Base-by-base conservation (phyloP, 768 basidiomycete species). In the Pleurotus citrinopileatus region DNA sequence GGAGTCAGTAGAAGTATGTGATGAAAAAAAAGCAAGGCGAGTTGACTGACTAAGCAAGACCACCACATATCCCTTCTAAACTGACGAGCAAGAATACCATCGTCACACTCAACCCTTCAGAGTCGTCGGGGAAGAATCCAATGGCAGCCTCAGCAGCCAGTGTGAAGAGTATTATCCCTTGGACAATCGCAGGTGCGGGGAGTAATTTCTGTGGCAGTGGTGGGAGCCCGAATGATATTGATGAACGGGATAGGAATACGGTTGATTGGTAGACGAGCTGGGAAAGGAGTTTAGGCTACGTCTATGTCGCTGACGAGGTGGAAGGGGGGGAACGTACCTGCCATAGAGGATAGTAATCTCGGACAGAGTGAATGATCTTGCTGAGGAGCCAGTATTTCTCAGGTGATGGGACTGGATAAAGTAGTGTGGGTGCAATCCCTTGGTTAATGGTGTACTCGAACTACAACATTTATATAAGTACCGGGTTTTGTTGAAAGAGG, bases 291-390 rank as follows among this genome's bases (percentile, higher is more conserved):
- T 12, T n/a, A n/a, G n/a, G n/a, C n/a, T n/a, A 51, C 52, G 52
- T 43, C 42, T n/a, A 53, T 23, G 23, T 28, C 34, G 44, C 3
- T 17, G 47, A 37, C 22, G 40, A 27, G 54, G 53, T 51, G 12
- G 45, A 53, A 22, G 43, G 54, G 54, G 43, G 57, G 63, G 4
- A 59, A 60, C 17, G 22, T 57, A 87, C 90, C 85, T 93, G 91
- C 91, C 94, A 97, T 36, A 96, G 79, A 1, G 94, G 94, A 70
- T 98, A 98, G 66, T 94, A 98, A 64, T 98, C 96, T 32, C 93
- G 79, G 17, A 94, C 77, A 1, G 83, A 85, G 61, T 90, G 84
- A 54, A 98, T 91, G 55, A 98, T 78, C 63, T 78, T 82, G 63
- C 85, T 82, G 46, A 96, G 75, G 10, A 92, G 46, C 52, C 82